Conservation (phyloP, 2,329 filamentous ascomycete genomes). For the Cercospora berteroae region DNA sequence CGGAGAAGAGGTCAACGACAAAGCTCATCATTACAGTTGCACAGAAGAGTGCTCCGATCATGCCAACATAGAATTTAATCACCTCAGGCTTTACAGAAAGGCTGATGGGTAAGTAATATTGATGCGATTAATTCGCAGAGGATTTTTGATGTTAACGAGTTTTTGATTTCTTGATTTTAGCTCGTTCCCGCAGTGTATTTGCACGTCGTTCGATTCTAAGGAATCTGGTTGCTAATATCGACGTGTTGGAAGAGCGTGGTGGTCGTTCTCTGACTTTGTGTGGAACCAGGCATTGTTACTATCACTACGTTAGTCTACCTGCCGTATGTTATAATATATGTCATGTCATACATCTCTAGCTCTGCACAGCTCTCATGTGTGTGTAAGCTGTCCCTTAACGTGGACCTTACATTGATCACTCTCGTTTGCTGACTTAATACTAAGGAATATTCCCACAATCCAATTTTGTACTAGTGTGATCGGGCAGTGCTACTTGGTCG, state of each 20-base stretch:
- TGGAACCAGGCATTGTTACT: background rate
- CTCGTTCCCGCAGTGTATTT: background rate
- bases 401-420: too few species aligned
- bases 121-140: background rate
- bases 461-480: too few species aligned
- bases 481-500: too few species aligned
- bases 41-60: background rate
- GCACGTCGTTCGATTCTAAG: background rate
- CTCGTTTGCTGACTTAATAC: too few species aligned
- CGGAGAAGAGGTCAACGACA: background rate
- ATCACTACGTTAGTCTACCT: background rate
- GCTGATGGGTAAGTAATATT: background rate
- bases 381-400: too few species aligned
- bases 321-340: background rate
- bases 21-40: background rate
- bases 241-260: too few species aligned
- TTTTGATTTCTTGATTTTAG: background rate
- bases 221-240: background rate
- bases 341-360: background rate
- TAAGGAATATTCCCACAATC: too few species aligned
- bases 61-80: background rate
- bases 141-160: background rate
- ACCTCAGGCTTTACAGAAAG: background rate
- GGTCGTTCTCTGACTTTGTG: background rate
- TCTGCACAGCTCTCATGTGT: too few species aligned